Evolutionary conservation across 106 monocot genomes (phyloP).

Genomic region (Dendrobium officinale): DNA sequence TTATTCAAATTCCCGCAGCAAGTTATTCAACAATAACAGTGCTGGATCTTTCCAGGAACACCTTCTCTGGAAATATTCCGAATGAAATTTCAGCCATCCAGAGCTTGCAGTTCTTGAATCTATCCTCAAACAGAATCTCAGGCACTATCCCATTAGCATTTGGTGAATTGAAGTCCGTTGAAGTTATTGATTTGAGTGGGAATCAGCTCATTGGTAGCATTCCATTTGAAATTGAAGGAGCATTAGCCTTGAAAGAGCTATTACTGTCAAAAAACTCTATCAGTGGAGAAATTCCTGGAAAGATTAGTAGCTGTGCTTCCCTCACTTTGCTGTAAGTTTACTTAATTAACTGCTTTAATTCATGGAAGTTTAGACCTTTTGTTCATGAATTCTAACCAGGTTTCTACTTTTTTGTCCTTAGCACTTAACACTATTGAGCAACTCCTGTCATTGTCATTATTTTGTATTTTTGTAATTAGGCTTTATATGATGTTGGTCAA

Average conservation of each 20-base stretch:
- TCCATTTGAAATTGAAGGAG: conserved; percentile 45
- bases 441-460: background rate
- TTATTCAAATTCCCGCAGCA: conserved; percentile 18
- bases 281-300: conserved; percentile 48
- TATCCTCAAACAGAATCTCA: conserved; percentile 46
- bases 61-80: conserved; percentile 50
- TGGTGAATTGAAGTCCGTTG: conserved; percentile 33
- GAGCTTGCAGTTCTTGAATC: conserved; percentile 41
- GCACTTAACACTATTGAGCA: background rate
- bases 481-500: background rate
- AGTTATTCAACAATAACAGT: conserved; percentile 14
- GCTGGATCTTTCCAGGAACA: conserved; percentile 64
- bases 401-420: background rate
- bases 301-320: conserved; percentile 48
- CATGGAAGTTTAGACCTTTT: background rate
- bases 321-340: conserved; percentile 65
- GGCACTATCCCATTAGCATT: conserved; percentile 40
- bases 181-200: conserved; percentile 50
- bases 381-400: background rate
- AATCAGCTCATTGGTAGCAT: conserved; percentile 56
- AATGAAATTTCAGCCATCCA: conserved; percentile 27
- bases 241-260: conserved; percentile 39
- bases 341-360: background rate
- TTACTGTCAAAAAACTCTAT: conserved; percentile 43
- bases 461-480: background rate